A percentile compares a stretch with the other conserved stretches of the same genome.
Evolutionary conservation across 2,329 filamentous ascomycete genomes (phyloP).

Genomic region (Huntiella savannae): DNA sequence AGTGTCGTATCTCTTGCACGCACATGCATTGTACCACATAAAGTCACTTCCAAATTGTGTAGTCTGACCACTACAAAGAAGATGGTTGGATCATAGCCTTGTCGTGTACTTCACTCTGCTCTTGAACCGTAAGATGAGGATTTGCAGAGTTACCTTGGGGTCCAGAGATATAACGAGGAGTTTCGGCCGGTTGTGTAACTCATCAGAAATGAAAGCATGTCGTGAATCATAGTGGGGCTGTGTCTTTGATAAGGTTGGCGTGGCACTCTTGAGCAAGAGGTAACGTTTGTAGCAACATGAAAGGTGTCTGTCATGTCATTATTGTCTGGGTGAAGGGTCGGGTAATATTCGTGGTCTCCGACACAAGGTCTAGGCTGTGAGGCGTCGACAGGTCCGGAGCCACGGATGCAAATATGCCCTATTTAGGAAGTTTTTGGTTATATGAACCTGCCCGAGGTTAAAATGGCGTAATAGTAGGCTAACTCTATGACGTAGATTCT

Average conservation of each 20-base stretch:
- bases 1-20: not conserved
- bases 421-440: conserved; percentile 19
- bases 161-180: conserved; percentile 27
- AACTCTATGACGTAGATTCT: too few relatives aligned
- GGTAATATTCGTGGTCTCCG: conserved; percentile 33
- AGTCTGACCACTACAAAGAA: conserved; percentile 39
- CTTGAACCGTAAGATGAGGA: conserved; percentile 42
- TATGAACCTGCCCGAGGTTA: too few relatives aligned
- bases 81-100: conserved; percentile 52
- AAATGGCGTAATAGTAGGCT: too few relatives aligned
- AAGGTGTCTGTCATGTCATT: conserved; percentile 25
- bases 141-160: conserved; percentile 31
- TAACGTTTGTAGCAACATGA: conserved; percentile 48
- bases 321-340: not conserved
- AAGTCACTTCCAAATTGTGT: conserved; percentile 28
- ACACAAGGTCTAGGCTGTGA: conserved; percentile 45
- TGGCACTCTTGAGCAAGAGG: conserved; percentile 43
- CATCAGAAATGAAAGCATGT: conserved; percentile 48
- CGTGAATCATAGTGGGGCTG: conserved; percentile 37
- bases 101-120: conserved; percentile 58
- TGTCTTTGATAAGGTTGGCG: conserved; percentile 27
- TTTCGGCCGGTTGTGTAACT: conserved; percentile 44
- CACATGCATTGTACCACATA: conserved; percentile 42
- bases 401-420: conserved; percentile 51
- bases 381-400: conserved; percentile 46